Evolutionary conservation across 129 eudicot genomes (phyloP).

Genomic region (Helianthus annuus): DNA sequence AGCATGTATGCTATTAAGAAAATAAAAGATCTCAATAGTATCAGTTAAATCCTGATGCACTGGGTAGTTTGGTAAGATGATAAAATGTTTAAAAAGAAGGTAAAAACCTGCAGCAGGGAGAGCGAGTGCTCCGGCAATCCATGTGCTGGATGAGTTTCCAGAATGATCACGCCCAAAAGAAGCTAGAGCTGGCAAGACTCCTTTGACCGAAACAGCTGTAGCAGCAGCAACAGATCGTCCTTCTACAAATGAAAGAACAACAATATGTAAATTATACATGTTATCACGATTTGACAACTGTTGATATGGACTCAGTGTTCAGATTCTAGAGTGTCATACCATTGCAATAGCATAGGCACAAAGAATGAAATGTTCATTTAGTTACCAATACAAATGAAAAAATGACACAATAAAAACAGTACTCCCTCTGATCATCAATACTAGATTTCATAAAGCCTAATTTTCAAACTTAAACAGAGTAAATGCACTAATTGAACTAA

Average conservation of each 20-base stretch:
- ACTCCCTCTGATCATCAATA: background rate
- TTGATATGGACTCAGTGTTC: background rate
- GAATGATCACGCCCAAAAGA: conserved; percentile 57
- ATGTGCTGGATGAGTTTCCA: conserved; percentile 59
- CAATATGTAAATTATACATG: background rate
- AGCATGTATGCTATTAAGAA: conserved; percentile 73
- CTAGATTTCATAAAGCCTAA: background rate
- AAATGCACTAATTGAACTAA: background rate
- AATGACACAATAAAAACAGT: background rate
- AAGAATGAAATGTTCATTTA: background rate
- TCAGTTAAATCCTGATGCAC: background rate
- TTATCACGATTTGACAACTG: conserved; percentile 3
- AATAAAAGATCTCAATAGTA: background rate
- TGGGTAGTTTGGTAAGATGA: background rate
- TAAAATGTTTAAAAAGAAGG: background rate
- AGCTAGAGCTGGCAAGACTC: conserved; percentile 58
- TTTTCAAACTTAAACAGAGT: background rate
- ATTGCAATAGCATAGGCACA: background rate
- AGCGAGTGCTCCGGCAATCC: conserved; percentile 79
- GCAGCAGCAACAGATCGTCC: conserved; percentile 72
- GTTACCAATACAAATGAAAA: too few species aligned
- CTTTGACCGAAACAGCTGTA: conserved; percentile 65
- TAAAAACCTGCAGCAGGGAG: conserved; percentile 90
- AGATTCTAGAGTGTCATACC: background rate
- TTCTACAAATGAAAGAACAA: conserved; percentile 38